These are phyloP conservation scores for Syzygium aromaticum DNA, from an alignment of 345 rosid species.

Conservation along the genomic window DNA sequence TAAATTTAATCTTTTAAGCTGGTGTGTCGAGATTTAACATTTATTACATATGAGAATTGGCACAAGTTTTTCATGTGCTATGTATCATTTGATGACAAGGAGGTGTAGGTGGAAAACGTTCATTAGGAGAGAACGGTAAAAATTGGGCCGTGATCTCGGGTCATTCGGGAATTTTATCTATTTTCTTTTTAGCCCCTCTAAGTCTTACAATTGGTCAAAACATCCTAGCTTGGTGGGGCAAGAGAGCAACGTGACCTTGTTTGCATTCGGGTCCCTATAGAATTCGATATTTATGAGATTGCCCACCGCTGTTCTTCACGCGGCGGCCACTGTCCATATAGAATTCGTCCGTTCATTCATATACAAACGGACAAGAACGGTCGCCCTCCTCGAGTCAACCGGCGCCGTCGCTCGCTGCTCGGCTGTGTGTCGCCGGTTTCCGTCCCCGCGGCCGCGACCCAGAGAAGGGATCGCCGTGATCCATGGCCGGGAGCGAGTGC, in stretches of 20 bases:
- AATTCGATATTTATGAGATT: neutral
- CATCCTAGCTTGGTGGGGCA: neutral
- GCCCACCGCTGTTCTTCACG: neutral
- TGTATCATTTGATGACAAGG: neutral
- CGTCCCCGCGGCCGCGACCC: neutral
- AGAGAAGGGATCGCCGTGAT: neutral
- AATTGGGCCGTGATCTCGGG: neutral
- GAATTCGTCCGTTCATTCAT: neutral
- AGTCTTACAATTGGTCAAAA: neutral
- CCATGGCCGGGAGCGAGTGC: neutral
- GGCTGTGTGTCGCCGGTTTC: neutral
- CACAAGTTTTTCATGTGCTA: neutral
- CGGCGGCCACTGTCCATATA: neutral
- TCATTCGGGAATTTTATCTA: neutral
- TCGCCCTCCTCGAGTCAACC: neutral
- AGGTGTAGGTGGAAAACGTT: neutral
- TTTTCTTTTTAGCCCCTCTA: neutral
- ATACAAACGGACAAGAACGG: neutral
- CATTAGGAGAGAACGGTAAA: neutral
- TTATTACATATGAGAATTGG: neutral
- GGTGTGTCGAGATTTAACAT: neutral
- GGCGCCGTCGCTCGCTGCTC: neutral
- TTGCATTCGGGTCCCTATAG: neutral
- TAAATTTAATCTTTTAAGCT: too few species aligned
- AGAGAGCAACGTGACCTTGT: neutral